These are phyloP conservation scores for Knufia fluminis DNA, from an alignment of 2,329 filamentous ascomycete species.

Conservation along the genomic window DNA sequence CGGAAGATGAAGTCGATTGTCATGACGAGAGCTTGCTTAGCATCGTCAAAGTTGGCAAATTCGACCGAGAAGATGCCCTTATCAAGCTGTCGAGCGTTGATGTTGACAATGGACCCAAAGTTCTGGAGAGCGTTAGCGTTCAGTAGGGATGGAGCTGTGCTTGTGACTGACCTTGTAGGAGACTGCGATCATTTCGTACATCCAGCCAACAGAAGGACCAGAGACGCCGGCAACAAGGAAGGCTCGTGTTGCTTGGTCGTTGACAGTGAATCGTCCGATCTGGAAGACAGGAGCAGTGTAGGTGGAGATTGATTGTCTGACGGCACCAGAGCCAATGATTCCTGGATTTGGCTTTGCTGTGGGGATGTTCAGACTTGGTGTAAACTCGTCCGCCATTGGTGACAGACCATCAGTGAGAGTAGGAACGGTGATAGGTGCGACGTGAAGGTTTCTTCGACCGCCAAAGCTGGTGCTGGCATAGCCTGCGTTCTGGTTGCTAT, in stretches of 20 bases:
- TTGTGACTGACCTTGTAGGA: slow-evolving; percentile 32
- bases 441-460: slow-evolving; percentile 23
- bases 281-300: not conserved
- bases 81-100: not conserved
- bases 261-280: slow-evolving; percentile 17
- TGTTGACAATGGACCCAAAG: slow-evolving; percentile 8
- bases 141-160: not conserved
- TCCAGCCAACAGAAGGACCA: not conserved
- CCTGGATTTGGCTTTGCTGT: not conserved
- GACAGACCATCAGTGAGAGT: slow-evolving; percentile 18
- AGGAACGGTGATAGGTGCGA: slow-evolving; percentile 26
- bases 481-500: not conserved
- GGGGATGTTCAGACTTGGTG: slow-evolving; percentile 7
- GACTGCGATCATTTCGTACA: slow-evolving; percentile 24
- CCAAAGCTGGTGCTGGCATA: slow-evolving; percentile 13
- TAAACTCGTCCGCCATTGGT: slow-evolving; percentile 20
- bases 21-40: slow-evolving; percentile 42
- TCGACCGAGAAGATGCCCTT: slow-evolving; percentile 43
- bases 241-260: slow-evolving; percentile 16
- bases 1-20: slow-evolving; percentile 35
- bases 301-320: not conserved
- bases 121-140: slow-evolving; percentile 1
- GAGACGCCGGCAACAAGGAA: slow-evolving; percentile 13
- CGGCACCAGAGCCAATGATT: not conserved
- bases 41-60: slow-evolving; percentile 54